A percentile compares a stretch with the other conserved stretches of the same genome.
These are phyloP conservation scores for Acanthamoeba comandoni DNA, from an alignment of 208 protist genomes.

Conservation along the genomic window DNA sequence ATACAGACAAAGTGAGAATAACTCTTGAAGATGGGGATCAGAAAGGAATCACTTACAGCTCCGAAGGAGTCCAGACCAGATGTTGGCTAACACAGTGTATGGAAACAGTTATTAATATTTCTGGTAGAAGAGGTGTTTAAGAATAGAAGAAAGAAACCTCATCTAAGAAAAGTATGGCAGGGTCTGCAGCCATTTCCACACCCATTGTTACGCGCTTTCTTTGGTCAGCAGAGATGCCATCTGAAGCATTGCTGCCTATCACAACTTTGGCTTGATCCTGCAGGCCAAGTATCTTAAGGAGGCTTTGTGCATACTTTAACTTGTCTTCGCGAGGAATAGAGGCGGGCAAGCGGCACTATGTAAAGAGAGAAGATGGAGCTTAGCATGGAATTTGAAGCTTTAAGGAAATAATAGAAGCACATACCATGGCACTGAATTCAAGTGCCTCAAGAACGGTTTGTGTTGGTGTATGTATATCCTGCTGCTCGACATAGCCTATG, in stretches of 20 bases:
- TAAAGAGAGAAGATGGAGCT: neutral
- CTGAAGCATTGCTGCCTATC: slow-evolving; percentile 45
- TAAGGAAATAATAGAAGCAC: neutral
- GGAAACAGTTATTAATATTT: neutral
- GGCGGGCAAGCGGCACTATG: slow-evolving; percentile 51
- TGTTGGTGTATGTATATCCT: slow-evolving; percentile 77
- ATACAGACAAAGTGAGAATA: too few relatives aligned
- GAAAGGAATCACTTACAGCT: slow-evolving; percentile 1
- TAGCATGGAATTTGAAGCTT: neutral
- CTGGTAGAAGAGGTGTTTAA: neutral
- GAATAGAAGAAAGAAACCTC: slow-evolving; percentile 74
- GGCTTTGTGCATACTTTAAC: slow-evolving; percentile 29
- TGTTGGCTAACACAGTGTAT: slow-evolving; percentile 8
- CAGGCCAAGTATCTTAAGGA: slow-evolving; percentile 23
- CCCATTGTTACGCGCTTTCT: slow-evolving; percentile 82
- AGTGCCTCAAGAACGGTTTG: slow-evolving; percentile 80
- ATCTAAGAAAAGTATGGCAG: slow-evolving; percentile 81
- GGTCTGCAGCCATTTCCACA: slow-evolving; percentile 82
- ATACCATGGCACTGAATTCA: slow-evolving; percentile 68
- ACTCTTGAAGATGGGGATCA: too few relatives aligned
- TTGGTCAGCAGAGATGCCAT: slow-evolving; percentile 68
- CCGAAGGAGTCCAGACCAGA: slow-evolving; percentile 71
- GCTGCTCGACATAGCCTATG: slow-evolving; percentile 82
- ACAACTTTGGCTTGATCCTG: slow-evolving; percentile 15
- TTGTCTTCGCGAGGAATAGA: slow-evolving; percentile 38